phyloP scores from a whole-genome alignment of 1,139 yeast species.

The Geotrichum macrosporum region DNA sequence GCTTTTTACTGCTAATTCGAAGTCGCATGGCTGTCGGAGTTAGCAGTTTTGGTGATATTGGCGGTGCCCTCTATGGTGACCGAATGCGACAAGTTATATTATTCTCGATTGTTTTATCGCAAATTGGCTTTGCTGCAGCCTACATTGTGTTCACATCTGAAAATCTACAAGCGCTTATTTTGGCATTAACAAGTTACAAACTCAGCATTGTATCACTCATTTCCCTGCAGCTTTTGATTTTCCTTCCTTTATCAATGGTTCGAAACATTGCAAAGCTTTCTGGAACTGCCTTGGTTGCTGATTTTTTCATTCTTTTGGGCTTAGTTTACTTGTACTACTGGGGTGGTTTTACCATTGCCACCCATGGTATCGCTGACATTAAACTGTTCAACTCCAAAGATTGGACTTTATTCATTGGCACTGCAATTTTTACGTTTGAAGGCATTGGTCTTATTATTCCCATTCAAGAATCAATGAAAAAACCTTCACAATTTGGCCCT shows the following conservation, averaged over 20 bases:
- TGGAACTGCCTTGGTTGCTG: slow-evolving; percentile 83
- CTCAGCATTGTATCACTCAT: slow-evolving; percentile 53
- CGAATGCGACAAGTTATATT: slow-evolving; percentile 66
- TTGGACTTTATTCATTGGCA: slow-evolving; percentile 86
- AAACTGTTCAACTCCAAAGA: slow-evolving; percentile 61
- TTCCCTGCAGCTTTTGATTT: slow-evolving; percentile 58
- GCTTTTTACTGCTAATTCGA: slow-evolving; percentile 69
- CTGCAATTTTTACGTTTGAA: slow-evolving; percentile 94
- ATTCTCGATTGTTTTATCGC: slow-evolving; percentile 76
- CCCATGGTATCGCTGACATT: slow-evolving; percentile 55
- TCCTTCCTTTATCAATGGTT: slow-evolving; percentile 77
- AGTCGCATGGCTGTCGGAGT: slow-evolving; percentile 58
- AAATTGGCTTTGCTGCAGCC: slow-evolving; percentile 94
- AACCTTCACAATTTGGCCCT: slow-evolving; percentile 68
- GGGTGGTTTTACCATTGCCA: slow-evolving; percentile 53
- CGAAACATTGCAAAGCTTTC: slow-evolving; percentile 86
- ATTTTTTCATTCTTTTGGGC: slow-evolving; percentile 80
- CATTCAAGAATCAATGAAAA: slow-evolving; percentile 88
- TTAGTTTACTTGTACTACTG: slow-evolving; percentile 72
- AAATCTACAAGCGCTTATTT: slow-evolving; percentile 59
- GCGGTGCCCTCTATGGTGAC: slow-evolving; percentile 66
- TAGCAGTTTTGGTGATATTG: slow-evolving; percentile 85
- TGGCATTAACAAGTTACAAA: slow-evolving; percentile 39
- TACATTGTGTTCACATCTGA: slow-evolving; percentile 92
- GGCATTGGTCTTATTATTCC: slow-evolving; percentile 94